Conservation (phyloP, 768 basidiomycete species). For the Tulasnella sp. region DNA sequence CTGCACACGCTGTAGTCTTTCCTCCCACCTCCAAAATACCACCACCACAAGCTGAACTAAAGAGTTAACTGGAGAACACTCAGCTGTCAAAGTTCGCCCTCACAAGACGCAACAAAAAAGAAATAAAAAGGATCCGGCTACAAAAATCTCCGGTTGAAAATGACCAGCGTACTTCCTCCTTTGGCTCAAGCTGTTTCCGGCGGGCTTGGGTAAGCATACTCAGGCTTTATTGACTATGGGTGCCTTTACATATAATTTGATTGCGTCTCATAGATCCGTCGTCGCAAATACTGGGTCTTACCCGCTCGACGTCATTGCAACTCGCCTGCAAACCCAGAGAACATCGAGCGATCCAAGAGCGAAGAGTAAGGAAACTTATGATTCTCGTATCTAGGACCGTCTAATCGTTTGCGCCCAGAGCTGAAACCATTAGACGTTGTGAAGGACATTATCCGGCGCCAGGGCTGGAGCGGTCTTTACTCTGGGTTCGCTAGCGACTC, state of each 20-base stretch:
- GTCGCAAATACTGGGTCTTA: slow-evolving; percentile 47
- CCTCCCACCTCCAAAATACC: neutral
- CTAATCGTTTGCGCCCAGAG: neutral
- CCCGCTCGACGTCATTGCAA: slow-evolving; percentile 52
- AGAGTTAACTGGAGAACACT: neutral
- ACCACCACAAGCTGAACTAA: neutral
- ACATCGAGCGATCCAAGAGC: slow-evolving; percentile 28
- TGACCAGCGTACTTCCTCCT: slow-evolving; percentile 55
- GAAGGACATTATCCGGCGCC: slow-evolving; percentile 33
- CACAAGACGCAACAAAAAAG: neutral
- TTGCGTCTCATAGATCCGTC: slow-evolving; percentile 30
- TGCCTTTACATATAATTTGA: neutral
- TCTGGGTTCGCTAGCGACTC: slow-evolving; percentile 47
- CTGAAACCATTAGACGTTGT: slow-evolving; percentile 29
- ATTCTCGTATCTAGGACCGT: neutral
- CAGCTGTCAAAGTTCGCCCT: neutral
- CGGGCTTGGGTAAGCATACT: slow-evolving; percentile 37
- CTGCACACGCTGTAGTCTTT: neutral
- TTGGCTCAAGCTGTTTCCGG: slow-evolving; percentile 53
- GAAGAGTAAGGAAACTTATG: neutral
- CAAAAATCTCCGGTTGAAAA: slow-evolving; percentile 25
- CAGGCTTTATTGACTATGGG: neutral
- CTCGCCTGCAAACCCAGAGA: slow-evolving; percentile 40
- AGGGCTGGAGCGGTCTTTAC: slow-evolving; percentile 44
- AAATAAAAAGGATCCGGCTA: neutral